phyloP scores from a whole-genome alignment of 495 filamentous ascomycete species.

The Penicillium pancosmium region DNA sequence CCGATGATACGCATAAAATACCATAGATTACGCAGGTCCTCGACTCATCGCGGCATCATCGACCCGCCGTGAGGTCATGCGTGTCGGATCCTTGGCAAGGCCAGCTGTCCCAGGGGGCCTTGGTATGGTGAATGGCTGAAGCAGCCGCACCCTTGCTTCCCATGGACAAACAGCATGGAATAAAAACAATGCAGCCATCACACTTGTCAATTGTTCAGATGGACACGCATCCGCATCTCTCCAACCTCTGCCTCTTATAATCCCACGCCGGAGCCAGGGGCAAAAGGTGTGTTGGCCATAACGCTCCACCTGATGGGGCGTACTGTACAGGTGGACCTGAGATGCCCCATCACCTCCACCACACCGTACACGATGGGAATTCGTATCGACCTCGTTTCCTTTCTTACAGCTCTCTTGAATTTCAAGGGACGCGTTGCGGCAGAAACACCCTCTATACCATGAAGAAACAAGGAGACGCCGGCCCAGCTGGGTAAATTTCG shows the following conservation, averaged over 20 bases:
- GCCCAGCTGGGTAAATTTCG: constrained; percentile 2
- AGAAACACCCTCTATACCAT: constrained; percentile 9
- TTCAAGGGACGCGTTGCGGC: constrained; percentile 18
- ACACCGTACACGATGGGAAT: constrained; percentile 11
- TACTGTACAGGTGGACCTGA: constrained; percentile 13
- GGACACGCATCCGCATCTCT: background rate
- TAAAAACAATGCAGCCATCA: background rate
- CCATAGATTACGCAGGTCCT: constrained; percentile 5
- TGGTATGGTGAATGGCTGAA: background rate
- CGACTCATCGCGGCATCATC: constrained; percentile 29
- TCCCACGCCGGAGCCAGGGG: background rate
- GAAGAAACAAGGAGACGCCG: background rate
- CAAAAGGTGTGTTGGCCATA: background rate
- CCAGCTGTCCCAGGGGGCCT: constrained; percentile 15
- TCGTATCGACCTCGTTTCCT: constrained; percentile 18
- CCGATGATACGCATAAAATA: background rate
- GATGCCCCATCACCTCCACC: constrained; percentile 10
- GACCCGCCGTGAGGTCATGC: constrained; percentile 32
- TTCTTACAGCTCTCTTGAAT: constrained; percentile 16
- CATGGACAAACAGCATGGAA: background rate
- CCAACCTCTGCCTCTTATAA: background rate
- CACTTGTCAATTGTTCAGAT: too few relatives aligned
- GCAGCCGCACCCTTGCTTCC: background rate
- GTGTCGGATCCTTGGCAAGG: constrained; percentile 13
- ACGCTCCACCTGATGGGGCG: constrained; percentile 17